Percentiles rank a stretch among this genome's conserved stretches.
phyloP scores from a whole-genome alignment of 306 rosid species.

The Datisca glomerata region DNA sequence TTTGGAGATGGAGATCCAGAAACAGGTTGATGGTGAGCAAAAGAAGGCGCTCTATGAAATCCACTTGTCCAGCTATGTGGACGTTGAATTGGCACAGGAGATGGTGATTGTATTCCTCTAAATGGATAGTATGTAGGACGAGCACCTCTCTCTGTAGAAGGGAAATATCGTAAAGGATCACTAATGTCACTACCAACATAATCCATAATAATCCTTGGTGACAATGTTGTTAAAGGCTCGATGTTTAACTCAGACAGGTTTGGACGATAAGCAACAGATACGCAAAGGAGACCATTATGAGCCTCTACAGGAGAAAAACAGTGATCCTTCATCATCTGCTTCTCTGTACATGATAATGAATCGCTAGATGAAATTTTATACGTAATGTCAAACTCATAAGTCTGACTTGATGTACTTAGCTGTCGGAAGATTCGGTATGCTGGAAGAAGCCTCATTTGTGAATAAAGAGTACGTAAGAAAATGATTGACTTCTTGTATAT shows the following conservation, averaged over 20 bases:
- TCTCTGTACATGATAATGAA: too few relatives aligned
- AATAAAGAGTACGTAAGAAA: conserved; percentile 54
- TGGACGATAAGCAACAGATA: conserved; percentile 53
- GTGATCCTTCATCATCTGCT: conserved; percentile 40
- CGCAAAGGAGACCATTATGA: conserved; percentile 52
- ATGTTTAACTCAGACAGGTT: conserved; percentile 51
- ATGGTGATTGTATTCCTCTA: too few relatives aligned
- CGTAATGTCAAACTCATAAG: conserved; percentile 49
- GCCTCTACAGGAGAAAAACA: conserved; percentile 63
- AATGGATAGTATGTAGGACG: too few relatives aligned
- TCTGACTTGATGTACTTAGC: conserved; percentile 36
- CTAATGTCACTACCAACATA: conserved; percentile 83
- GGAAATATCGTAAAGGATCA: conserved; percentile 55
- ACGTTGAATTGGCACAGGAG: too few relatives aligned
- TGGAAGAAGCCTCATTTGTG: conserved; percentile 77
- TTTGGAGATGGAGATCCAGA: too few relatives aligned
- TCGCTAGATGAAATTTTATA: conserved; percentile 79
- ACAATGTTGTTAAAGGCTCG: conserved; percentile 44
- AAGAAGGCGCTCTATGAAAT: too few relatives aligned
- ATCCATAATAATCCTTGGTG: conserved; percentile 57
- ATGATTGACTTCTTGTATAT: conserved; percentile 53
- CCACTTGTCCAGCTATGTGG: too few relatives aligned
- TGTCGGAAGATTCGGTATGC: conserved; percentile 55
- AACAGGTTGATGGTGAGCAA: too few relatives aligned
- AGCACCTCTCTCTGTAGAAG: conserved; percentile 32